These are phyloP conservation scores for Auxenochlorella pyrenoidosa DNA, from an alignment of 139 green algal species.

Conservation along the genomic window DNA sequence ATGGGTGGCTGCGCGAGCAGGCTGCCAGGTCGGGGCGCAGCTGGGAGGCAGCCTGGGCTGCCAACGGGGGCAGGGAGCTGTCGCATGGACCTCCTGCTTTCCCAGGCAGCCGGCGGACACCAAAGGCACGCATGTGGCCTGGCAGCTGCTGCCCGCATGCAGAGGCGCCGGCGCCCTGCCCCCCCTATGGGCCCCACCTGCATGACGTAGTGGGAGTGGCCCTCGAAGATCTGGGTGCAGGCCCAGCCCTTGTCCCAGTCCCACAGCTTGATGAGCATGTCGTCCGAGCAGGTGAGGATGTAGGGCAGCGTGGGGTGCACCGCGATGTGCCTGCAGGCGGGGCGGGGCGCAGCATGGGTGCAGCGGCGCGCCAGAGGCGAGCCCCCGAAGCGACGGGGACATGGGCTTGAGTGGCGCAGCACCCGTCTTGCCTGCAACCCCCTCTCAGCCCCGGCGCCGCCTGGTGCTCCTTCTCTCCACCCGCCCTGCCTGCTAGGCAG, in stretches of 20 bases:
- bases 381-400: neutral
- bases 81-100: too few relatives aligned
- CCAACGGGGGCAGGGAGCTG: too few relatives aligned
- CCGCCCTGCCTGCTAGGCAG: too few relatives aligned
- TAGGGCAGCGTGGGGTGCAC: slow-evolving; percentile 95
- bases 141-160: neutral
- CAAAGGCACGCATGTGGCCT: too few relatives aligned
- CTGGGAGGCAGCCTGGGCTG: too few relatives aligned
- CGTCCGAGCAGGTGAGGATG: slow-evolving; percentile 94
- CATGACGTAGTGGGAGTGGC: slow-evolving; percentile 99
- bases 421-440: neutral
- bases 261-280: slow-evolving; percentile 99
- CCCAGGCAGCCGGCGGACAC: too few relatives aligned
- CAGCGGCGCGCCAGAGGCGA: neutral
- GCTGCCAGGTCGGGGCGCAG: too few relatives aligned
- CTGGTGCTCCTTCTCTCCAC: too few relatives aligned
- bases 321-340: slow-evolving; percentile 78
- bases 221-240: slow-evolving; percentile 97
- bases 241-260: slow-evolving; percentile 98
- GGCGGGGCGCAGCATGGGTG: neutral
- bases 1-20: too few relatives aligned
- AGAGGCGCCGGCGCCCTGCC: neutral
- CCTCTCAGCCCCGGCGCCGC: too few relatives aligned
- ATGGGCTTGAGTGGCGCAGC: neutral
- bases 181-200: slow-evolving; percentile 58